Evolutionary conservation across 495 filamentous ascomycete species (phyloP).

Genomic region (Annulohypoxylon nitens): DNA sequence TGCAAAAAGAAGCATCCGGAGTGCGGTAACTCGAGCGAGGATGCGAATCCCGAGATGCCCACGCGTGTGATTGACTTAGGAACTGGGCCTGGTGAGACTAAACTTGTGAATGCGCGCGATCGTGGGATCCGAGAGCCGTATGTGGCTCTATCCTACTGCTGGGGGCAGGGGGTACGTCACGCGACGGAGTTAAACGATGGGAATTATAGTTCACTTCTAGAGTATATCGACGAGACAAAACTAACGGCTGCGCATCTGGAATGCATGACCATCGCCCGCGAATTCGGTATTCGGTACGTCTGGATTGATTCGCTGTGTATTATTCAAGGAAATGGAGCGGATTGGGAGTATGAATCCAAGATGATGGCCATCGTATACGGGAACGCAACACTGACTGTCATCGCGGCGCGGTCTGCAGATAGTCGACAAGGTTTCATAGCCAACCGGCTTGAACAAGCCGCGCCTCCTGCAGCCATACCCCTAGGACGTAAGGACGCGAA

Average conservation of each 20-base stretch:
- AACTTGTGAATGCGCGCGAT: conserved; percentile 17
- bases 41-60: conserved; percentile 32
- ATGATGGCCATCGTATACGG: conserved; percentile 47
- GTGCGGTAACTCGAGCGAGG: conserved; percentile 11
- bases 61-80: conserved; percentile 46
- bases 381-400: conserved; percentile 37
- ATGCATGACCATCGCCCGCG: conserved; percentile 40
- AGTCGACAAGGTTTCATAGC: conserved; percentile 26
- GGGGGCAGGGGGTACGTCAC: conserved; percentile 40
- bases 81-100: conserved; percentile 4
- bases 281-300: conserved; percentile 47
- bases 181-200: conserved; percentile 25
- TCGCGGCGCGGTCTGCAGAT: conserved; percentile 38
- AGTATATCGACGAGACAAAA: conserved; percentile 34
- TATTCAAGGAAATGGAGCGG: conserved; percentile 40
- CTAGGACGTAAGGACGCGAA: background rate
- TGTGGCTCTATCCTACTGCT: conserved; percentile 45
- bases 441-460: conserved; percentile 5
- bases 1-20: conserved; percentile 32
- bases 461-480: conserved; percentile 22
- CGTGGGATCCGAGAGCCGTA: conserved; percentile 30
- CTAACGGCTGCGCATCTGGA: conserved; percentile 43
- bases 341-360: conserved; percentile 44
- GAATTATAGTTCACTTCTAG: conserved; percentile 31
- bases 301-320: conserved; percentile 52